Evolutionary conservation across 1,139 yeast species (phyloP), one percentile per base, ranked within the genome.

Genomic region (Scheffersomyces titani): DNA sequence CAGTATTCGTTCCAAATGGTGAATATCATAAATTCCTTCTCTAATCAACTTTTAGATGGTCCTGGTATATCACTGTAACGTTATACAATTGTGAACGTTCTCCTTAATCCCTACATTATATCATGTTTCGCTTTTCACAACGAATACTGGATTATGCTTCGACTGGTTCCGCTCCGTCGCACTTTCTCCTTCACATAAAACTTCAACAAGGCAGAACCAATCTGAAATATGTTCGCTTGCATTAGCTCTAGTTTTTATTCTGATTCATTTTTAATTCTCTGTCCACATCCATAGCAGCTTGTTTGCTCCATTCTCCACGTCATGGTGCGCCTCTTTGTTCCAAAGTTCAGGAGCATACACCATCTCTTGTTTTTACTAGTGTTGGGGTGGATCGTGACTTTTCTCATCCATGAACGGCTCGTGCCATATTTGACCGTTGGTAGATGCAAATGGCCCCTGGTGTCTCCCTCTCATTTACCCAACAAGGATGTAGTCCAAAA

Each of bases 391-490:
- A 53, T 72, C 16, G 52, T 65, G 2, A 60, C 71, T 3, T 77
- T 79, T 57, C 54, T 69, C 18, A 61, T 71, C 56, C 78, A 76
- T 57, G 83, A 79, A 61, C 65, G 76, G 49, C 57, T 70, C 18
- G 59, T 70, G 6, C 81, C 83, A 0, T 58, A 59, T 21, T 58
- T 59, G 16, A 56, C 68, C 3, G 77, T 78, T 3, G 55, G 59
- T 16, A 57, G 60, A n/a, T 79, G 83, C 58, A 57, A 59, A n/a
- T 78, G 83, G 80, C 74, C 74, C 2, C 16, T 16, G 24, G n/a
- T 46, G 49, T 19, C 9, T 16, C 20, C 24, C 24, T 46, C 49
- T 2, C 49, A 53, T 13, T 40, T 59, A 11, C 52, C 40, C 6
- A 51, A 36, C 18, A 47, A 47, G 50, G 21, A 50, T 6, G 50